These are phyloP conservation scores for Candida dajiaensis DNA, from an alignment of 805 yeast species.

Conservation along the genomic window DNA sequence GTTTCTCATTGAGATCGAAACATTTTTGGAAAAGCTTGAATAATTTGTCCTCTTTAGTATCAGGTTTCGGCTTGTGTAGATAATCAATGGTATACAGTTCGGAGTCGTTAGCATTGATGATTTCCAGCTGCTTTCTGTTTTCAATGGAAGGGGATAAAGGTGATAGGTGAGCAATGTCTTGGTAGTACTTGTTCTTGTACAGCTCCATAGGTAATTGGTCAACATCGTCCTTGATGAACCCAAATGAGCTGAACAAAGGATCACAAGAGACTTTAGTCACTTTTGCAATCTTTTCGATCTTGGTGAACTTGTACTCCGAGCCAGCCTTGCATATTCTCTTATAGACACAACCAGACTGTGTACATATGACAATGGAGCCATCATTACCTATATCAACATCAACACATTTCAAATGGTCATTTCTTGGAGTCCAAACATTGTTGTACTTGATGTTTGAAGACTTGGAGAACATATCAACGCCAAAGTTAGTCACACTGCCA, in stretches of 20 bases:
- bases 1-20: slow-evolving; percentile 4
- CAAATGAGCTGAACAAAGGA: slow-evolving; percentile 57
- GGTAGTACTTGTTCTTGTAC: slow-evolving; percentile 37
- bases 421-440: slow-evolving; percentile 59
- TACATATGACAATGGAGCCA: slow-evolving; percentile 65
- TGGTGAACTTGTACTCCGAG: slow-evolving; percentile 44
- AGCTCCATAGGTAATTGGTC: slow-evolving; percentile 53
- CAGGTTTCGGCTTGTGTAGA: slow-evolving; percentile 13
- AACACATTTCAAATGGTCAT: slow-evolving; percentile 46
- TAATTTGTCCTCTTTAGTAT: slow-evolving; percentile 11
- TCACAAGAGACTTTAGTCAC: slow-evolving; percentile 64
- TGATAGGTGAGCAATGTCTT: slow-evolving; percentile 52
- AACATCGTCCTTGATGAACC: slow-evolving; percentile 58
- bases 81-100: slow-evolving; percentile 11
- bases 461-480: slow-evolving; percentile 21
- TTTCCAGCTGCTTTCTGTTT: slow-evolving; percentile 18
- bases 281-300: slow-evolving; percentile 47
- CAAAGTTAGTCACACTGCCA: slow-evolving; percentile 42
- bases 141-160: slow-evolving; percentile 24
- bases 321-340: slow-evolving; percentile 14
- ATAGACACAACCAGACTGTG: slow-evolving; percentile 65
- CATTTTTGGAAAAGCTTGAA: slow-evolving; percentile 6
- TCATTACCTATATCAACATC: slow-evolving; percentile 66
- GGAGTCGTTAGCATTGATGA: slow-evolving; percentile 6
- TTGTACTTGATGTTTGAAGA: slow-evolving; percentile 39